These are phyloP conservation scores for Camellia sinensis DNA, from an alignment of 148 eudicot genomes.

Conservation along the genomic window DNA sequence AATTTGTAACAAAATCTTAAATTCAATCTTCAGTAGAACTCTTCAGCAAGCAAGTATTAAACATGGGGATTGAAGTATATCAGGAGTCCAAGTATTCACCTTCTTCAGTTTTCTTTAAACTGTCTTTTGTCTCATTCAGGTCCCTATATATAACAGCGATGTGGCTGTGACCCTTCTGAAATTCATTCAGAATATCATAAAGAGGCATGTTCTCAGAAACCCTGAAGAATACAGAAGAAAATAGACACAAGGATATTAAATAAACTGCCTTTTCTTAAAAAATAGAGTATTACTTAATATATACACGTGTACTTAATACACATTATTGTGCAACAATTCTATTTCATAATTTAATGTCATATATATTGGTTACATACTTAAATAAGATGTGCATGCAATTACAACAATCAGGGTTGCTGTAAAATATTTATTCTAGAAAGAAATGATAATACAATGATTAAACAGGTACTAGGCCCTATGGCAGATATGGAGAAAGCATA, in stretches of 20 bases:
- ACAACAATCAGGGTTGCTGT: no score
- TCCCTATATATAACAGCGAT: slow-evolving; percentile 92
- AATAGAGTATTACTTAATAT: not conserved
- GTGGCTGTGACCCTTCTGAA: slow-evolving; percentile 98
- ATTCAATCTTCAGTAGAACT: not conserved
- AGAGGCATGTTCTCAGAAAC: slow-evolving; percentile 91
- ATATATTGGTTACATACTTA: not conserved
- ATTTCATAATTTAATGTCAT: not conserved
- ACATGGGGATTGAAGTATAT: not conserved
- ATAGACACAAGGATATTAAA: not conserved
- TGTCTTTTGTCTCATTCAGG: slow-evolving; percentile 49
- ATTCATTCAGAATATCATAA: slow-evolving; percentile 93
- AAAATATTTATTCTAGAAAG: not conserved
- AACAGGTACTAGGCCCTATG: not conserved
- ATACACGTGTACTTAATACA: not conserved
- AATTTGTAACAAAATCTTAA: no score
- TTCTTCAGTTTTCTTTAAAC: slow-evolving; percentile 32
- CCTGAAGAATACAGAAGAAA: slow-evolving; percentile 41
- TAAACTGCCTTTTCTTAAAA: not conserved
- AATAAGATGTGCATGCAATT: not conserved
- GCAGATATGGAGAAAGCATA: not conserved
- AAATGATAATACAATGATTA: not conserved
- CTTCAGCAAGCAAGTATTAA: not conserved
- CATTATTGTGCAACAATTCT: not conserved
- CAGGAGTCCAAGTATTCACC: slow-evolving; percentile 17